phyloP scores from a whole-genome alignment of 2,329 filamentous ascomycete species.

The Emergomyces africanus region DNA sequence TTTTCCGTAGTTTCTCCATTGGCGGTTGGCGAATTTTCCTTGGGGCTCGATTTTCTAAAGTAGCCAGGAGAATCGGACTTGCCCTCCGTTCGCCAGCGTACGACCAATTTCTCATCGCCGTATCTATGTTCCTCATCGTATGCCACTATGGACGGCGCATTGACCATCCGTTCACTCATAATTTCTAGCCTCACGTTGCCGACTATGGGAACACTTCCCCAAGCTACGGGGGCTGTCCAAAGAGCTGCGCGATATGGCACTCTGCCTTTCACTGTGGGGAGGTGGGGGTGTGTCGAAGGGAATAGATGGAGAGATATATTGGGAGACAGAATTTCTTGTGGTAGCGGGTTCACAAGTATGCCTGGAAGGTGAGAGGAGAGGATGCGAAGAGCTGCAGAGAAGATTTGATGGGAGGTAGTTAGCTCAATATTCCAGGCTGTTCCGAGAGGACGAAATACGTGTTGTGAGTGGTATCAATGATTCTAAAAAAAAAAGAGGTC shows the following conservation, averaged over 20 bases:
- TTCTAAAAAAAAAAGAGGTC: conserved; percentile 4
- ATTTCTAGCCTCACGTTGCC: conserved; percentile 84
- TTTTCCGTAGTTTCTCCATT: not conserved
- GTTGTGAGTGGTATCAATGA: not conserved
- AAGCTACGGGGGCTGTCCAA: conserved; percentile 92
- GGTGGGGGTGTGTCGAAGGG: conserved; percentile 47
- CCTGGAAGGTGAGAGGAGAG: conserved; percentile 52
- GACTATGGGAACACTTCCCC: conserved; percentile 82
- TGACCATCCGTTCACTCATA: conserved; percentile 77
- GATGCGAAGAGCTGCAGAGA: conserved; percentile 40
- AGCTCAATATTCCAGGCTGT: not conserved
- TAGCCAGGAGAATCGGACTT: conserved; percentile 1
- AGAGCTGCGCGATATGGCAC: conserved; percentile 86
- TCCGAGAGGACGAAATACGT: not conserved
- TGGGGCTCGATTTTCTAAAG: conserved; percentile 1
- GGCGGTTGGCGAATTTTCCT: not conserved
- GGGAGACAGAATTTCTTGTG: conserved; percentile 49
- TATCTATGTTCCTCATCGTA: conserved; percentile 23
- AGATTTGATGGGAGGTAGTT: not conserved
- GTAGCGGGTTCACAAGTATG: conserved; percentile 47
- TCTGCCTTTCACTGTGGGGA: conserved; percentile 81
- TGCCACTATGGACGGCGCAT: conserved; percentile 32
- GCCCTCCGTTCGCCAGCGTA: conserved; percentile 65
- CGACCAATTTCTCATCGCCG: conserved; percentile 65
- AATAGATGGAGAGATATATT: conserved; percentile 51